Percentiles rank a stretch among this genome's conserved stretches.
Conservation (phyloP, 352 stramenopile genomes). For the Pythium dissimile region DNA sequence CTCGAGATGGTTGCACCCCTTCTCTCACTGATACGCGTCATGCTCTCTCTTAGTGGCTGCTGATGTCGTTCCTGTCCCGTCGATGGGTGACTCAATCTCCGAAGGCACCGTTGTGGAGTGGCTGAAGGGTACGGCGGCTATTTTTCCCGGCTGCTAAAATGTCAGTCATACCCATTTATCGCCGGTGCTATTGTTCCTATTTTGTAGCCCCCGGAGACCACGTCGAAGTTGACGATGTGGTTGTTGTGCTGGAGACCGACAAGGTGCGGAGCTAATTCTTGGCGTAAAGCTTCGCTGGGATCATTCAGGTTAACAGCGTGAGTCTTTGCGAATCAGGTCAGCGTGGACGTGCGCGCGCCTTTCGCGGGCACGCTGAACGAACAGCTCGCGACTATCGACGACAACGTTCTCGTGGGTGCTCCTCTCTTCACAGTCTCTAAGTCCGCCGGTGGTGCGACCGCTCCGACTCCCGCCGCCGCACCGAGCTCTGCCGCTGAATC, state of each 20-base stretch:
- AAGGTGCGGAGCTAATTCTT: constrained; percentile 77
- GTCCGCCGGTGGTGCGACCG: constrained; percentile 27
- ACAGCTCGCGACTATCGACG: constrained; percentile 91
- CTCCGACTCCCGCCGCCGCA: constrained; percentile 5
- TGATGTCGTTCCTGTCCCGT: constrained; percentile 75
- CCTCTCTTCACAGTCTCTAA: constrained; percentile 85
- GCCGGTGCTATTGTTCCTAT: neutral
- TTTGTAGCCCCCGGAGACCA: constrained; percentile 86
- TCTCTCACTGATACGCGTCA: neutral
- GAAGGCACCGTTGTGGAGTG: constrained; percentile 98
- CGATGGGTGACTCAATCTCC: constrained; percentile 96
- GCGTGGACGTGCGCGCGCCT: constrained; percentile 88
- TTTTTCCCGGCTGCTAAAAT: neutral
- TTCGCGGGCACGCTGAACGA: constrained; percentile 90
- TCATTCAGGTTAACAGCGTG: neutral
- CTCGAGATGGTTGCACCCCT: too few relatives aligned
- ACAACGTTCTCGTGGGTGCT: constrained; percentile 95
- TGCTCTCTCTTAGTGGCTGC: constrained; percentile 8
- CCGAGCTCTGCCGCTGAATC: constrained; percentile 14
- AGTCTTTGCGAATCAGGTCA: constrained; percentile 6
- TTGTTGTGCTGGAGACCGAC: constrained; percentile 98
- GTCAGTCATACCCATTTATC: neutral
- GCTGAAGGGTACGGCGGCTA: constrained; percentile 66
- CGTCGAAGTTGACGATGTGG: constrained; percentile 94
- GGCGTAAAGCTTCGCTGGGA: neutral